phyloP scores from a whole-genome alignment of 2,329 filamentous ascomycete species.

The Pochonia chlamydosporia region DNA sequence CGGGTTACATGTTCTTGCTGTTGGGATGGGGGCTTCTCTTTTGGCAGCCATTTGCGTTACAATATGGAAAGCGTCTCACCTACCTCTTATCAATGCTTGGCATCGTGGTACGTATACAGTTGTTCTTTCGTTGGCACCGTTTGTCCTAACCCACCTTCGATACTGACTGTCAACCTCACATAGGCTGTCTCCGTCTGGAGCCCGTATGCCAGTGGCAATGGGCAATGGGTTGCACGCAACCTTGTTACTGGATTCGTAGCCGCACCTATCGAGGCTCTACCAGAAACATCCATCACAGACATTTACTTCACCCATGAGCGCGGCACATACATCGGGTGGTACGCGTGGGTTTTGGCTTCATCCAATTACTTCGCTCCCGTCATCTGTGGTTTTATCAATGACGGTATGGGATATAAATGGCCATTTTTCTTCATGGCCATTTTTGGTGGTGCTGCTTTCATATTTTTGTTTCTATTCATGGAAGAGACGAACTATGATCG shows the following conservation, averaged over 20 bases:
- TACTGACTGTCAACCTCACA: background rate
- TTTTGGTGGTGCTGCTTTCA: slow-evolving; percentile 26
- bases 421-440: slow-evolving; percentile 38
- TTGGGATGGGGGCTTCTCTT: slow-evolving; percentile 38
- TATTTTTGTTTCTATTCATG: slow-evolving; percentile 48
- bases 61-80: slow-evolving; percentile 36
- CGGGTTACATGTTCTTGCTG: slow-evolving; percentile 37
- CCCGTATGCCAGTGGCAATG: slow-evolving; percentile 30
- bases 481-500: slow-evolving; percentile 53
- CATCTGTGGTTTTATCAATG: slow-evolving; percentile 38
- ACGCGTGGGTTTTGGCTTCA: slow-evolving; percentile 31
- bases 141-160: slow-evolving; percentile 10
- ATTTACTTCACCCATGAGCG: slow-evolving; percentile 36
- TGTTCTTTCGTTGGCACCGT: slow-evolving; percentile 9
- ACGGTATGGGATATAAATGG: slow-evolving; percentile 34
- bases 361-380: slow-evolving; percentile 38
- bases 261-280: slow-evolving; percentile 39
- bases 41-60: slow-evolving; percentile 41
- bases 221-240: slow-evolving; percentile 39
- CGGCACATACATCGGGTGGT: slow-evolving; percentile 36
- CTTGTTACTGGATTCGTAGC: slow-evolving; percentile 38
- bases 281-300: slow-evolving; percentile 38
- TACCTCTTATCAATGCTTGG: slow-evolving; percentile 32
- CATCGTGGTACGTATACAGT: slow-evolving; percentile 6
- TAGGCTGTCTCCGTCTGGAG: slow-evolving; percentile 15